These are phyloP conservation scores for Hebeloma cylindrosporum DNA, from an alignment of 768 basidiomycete species.

Conservation along the genomic window DNA sequence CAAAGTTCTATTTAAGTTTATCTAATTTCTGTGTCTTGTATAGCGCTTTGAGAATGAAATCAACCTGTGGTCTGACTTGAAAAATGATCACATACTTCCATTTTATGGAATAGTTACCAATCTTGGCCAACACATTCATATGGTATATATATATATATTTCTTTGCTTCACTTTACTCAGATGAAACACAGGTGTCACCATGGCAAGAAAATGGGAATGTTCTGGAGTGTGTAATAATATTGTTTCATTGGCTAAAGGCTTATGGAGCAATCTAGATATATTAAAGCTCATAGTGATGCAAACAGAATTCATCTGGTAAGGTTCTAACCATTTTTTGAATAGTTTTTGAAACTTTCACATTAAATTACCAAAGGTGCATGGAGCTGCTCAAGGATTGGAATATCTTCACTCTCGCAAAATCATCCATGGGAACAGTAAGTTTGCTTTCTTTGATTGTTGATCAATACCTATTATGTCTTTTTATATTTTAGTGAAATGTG, in stretches of 20 bases:
- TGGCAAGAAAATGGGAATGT: slow-evolving; percentile 64
- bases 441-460: slow-evolving; percentile 2
- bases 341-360: neutral
- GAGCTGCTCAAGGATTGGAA: slow-evolving; percentile 55
- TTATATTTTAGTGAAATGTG: slow-evolving; percentile 53
- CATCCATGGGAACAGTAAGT: slow-evolving; percentile 63
- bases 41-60: slow-evolving; percentile 62
- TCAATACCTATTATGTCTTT: slow-evolving; percentile 3
- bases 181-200: slow-evolving; percentile 43
- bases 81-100: slow-evolving; percentile 52
- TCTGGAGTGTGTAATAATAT: slow-evolving; percentile 38
- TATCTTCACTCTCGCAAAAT: slow-evolving; percentile 54
- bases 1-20: neutral
- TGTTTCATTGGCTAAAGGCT: neutral
- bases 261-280: slow-evolving; percentile 36
- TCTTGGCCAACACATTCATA: slow-evolving; percentile 49
- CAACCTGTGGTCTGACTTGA: slow-evolving; percentile 49
- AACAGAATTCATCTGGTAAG: slow-evolving; percentile 47
- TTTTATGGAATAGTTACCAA: slow-evolving; percentile 59
- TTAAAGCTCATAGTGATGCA: slow-evolving; percentile 32
- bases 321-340: neutral
- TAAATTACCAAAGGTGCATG: slow-evolving; percentile 38
- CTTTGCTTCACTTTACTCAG: neutral
- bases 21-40: neutral
- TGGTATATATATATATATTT: slow-evolving; percentile 30